phyloP scores from a whole-genome alignment of 1,284 basidiomycete species.

The Ceratobasidium papillatum region DNA sequence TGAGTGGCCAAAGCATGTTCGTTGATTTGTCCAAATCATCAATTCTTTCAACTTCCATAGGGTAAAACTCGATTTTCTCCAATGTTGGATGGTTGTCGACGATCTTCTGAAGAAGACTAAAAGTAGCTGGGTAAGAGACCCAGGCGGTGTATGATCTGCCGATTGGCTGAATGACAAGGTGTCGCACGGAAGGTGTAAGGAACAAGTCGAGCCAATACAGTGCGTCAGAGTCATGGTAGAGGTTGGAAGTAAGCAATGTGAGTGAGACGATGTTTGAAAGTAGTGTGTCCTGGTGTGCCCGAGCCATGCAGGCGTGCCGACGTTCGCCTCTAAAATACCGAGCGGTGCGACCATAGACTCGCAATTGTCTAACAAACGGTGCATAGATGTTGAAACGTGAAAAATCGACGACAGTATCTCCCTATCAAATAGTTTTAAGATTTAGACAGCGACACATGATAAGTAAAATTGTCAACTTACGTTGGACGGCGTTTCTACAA shows the following conservation, averaged over 20 bases:
- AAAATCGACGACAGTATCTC: not conserved
- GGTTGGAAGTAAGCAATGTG: conserved; percentile 11
- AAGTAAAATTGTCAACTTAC: not conserved
- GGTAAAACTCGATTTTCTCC: not conserved
- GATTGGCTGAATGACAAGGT: not conserved
- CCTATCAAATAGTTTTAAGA: too few species aligned
- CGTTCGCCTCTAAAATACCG: conserved; percentile 1
- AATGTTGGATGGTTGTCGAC: not conserved
- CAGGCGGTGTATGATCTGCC: not conserved
- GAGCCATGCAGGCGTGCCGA: not conserved
- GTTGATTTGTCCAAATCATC: not conserved
- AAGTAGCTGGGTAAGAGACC: conserved; percentile 17
- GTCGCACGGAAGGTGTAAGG: not conserved
- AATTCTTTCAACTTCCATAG: not conserved
- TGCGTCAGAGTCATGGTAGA: conserved; percentile 8
- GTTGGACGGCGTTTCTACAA: not conserved
- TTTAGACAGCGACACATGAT: too few species aligned
- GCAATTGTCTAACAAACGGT: conserved; percentile 18
- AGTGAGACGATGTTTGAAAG: conserved; percentile 8
- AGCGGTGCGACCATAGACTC: conserved; percentile 21
- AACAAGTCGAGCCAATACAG: conserved; percentile 23
- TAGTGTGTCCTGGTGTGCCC: not conserved
- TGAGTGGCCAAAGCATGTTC: not conserved
- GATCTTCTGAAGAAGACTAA: not conserved
- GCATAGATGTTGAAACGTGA: conserved; percentile 31